These are phyloP conservation scores for Pseudocercospora crystallina DNA, from an alignment of 2,329 filamentous ascomycete species.

Conservation along the genomic window DNA sequence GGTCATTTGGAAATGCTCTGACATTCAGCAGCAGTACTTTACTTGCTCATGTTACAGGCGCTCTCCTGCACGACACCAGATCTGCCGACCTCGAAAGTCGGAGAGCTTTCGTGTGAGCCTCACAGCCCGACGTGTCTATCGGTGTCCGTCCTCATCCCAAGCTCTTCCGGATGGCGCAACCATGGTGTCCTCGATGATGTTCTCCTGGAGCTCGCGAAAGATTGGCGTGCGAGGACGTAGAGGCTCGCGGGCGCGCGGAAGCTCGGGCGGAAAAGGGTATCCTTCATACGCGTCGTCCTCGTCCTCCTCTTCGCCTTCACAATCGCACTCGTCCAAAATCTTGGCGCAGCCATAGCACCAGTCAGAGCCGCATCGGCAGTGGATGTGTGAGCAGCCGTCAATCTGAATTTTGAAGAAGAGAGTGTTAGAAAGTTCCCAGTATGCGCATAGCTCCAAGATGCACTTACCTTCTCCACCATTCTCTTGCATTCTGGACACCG, in stretches of 20 bases:
- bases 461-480: slow-evolving; percentile 15
- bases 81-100: too few species aligned
- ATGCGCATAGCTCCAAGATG: slow-evolving; percentile 10
- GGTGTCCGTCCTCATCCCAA: too few species aligned
- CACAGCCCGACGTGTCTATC: too few species aligned
- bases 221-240: neutral
- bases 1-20: too few species aligned
- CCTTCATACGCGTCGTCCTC: slow-evolving; percentile 1
- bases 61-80: too few species aligned
- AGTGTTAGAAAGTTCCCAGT: neutral
- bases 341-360: slow-evolving; percentile 17
- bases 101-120: too few species aligned
- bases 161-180: neutral
- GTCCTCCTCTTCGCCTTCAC: slow-evolving; percentile 10
- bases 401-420: neutral
- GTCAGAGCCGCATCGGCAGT: slow-evolving; percentile 10
- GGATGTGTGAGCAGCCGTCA: too few species aligned
- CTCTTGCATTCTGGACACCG: slow-evolving; percentile 14
- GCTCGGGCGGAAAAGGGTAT: neutral
- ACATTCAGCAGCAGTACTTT: too few species aligned
- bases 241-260: neutral
- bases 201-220: slow-evolving; percentile 6
- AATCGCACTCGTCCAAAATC: slow-evolving; percentile 6
- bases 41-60: too few species aligned
- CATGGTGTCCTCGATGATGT: slow-evolving; percentile 16